Percentiles rank a stretch among this genome's conserved stretches.
Evolutionary conservation across 192 early-diverging fungal genomes (phyloP).

Genomic region (Dimargaris cristalligena): DNA sequence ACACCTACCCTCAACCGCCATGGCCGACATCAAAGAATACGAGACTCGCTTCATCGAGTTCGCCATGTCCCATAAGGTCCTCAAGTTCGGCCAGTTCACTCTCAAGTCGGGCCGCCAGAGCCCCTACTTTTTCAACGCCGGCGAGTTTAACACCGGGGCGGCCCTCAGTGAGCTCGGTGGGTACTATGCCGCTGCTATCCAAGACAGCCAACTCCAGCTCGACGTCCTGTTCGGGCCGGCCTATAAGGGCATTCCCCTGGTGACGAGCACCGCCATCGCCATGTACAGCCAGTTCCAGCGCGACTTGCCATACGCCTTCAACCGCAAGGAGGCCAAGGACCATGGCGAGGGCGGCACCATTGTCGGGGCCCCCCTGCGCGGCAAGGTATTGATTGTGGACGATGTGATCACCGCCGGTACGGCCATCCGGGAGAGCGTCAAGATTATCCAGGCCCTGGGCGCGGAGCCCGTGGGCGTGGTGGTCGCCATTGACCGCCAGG

Average conservation of each 20-base stretch:
- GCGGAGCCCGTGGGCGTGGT: conserved; percentile 70
- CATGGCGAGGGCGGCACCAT: conserved; percentile 96
- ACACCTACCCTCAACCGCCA: no score
- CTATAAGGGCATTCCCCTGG: conserved; percentile 97
- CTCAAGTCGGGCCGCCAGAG: conserved; percentile 90
- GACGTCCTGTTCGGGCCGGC: conserved; percentile 95
- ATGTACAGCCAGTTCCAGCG: conserved; percentile 40
- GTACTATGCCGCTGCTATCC: conserved; percentile 79
- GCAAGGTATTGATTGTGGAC: conserved; percentile 70
- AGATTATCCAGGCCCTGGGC: conserved; percentile 53
- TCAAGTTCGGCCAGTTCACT: conserved; percentile 83
- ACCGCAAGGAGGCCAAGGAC: conserved; percentile 98
- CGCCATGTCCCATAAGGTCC: conserved; percentile 64
- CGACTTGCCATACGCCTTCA: conserved; percentile 77
- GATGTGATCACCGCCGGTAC: conserved; percentile 99
- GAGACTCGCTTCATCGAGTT: conserved; percentile 91
- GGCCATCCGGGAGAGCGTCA: conserved; percentile 83
- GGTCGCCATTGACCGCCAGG: conserved; percentile 86
- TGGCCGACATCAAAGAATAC: conserved; percentile 40
- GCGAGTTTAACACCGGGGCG: conserved; percentile 83
- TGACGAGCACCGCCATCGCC: conserved; percentile 62
- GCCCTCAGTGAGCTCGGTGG: conserved; percentile 65
- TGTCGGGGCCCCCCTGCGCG: conserved; percentile 72
- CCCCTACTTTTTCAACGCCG: conserved; percentile 98
- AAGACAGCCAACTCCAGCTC: conserved; percentile 45